A percentile compares a stretch with the other conserved stretches of the same genome.
Evolutionary conservation across 768 basidiomycete species (phyloP).

Genomic region (Amanita thiersii): DNA sequence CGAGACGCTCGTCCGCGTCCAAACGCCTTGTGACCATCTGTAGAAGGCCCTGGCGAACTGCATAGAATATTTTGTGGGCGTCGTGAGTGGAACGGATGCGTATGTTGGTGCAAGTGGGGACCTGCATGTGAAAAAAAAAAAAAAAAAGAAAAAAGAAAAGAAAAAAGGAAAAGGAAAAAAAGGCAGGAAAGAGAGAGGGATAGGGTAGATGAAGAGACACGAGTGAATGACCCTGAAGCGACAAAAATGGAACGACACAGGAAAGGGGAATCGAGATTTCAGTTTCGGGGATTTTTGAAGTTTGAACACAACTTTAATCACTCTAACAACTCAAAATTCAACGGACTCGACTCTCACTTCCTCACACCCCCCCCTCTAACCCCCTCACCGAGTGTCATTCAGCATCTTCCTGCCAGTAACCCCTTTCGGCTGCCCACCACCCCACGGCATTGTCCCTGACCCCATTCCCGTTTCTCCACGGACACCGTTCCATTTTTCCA

Average conservation of each 20-base stretch:
- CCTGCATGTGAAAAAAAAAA: constrained; percentile 41
- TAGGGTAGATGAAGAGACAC: not conserved
- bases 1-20: constrained; percentile 67
- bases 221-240: not conserved
- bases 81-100: constrained; percentile 74
- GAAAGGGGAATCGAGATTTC: too few relatives aligned
- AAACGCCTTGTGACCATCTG: constrained; percentile 71
- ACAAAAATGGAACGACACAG: too few relatives aligned
- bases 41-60: constrained; percentile 52
- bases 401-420: too few relatives aligned
- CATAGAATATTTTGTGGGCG: constrained; percentile 77
- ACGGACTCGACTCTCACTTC: not conserved
- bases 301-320: constrained; percentile 6
- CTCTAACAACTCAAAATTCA: constrained; percentile 7
- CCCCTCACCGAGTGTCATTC: not conserved
- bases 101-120: constrained; percentile 62
- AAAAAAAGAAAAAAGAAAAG: constrained; percentile 6
- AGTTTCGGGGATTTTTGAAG: too few relatives aligned
- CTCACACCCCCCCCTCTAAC: not conserved
- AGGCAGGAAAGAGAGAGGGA: not conserved
- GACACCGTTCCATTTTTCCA: too few relatives aligned
- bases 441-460: too few relatives aligned
- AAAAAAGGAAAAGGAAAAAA: constrained; percentile 12
- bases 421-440: too few relatives aligned
- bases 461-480: too few relatives aligned